Percentiles rank a stretch among this genome's conserved stretches.
Evolutionary conservation across 768 basidiomycete genomes (phyloP).

Genomic region (Tulasnella sp.): DNA sequence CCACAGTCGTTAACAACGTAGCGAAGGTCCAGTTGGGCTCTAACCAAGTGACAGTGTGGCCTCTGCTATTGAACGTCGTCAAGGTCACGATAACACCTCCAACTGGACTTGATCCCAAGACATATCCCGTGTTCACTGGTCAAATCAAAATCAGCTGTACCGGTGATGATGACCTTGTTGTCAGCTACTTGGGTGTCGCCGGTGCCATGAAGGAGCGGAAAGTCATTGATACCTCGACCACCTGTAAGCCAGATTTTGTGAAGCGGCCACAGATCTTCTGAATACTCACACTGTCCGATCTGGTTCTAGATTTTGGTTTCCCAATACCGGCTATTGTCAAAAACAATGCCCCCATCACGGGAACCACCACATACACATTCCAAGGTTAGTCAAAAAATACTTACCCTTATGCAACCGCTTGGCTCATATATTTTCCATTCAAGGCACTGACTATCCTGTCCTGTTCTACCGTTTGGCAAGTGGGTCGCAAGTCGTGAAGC

Average conservation of each 20-base stretch:
- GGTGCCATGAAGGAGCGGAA: slow-evolving; percentile 36
- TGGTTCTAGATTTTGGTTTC: no score
- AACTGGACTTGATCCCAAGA: slow-evolving; percentile 28
- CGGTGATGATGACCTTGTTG: slow-evolving; percentile 29
- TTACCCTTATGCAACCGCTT: no score
- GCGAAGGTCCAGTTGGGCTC: slow-evolving; percentile 38
- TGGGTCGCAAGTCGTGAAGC: no score
- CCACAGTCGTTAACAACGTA: slow-evolving; percentile 37
- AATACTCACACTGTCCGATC: no score
- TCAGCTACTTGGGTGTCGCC: slow-evolving; percentile 36
- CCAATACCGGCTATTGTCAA: no score
- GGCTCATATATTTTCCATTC: no score
- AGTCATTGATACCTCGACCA: slow-evolving; percentile 37
- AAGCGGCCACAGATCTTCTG: no score
- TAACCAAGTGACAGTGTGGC: slow-evolving; percentile 32
- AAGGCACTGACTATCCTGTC: no score
- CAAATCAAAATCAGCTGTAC: slow-evolving; percentile 35
- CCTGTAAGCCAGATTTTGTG: slow-evolving; percentile 4
- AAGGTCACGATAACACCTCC: slow-evolving; percentile 38
- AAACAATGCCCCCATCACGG: no score
- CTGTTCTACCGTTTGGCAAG: no score
- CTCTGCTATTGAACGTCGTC: slow-evolving; percentile 33
- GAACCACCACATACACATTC: no score
- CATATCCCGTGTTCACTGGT: slow-evolving; percentile 48
- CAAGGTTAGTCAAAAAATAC: no score